These are phyloP conservation scores for Fraxinus albicans DNA, from an alignment of 305 asterid genomes.

Conservation along the genomic window DNA sequence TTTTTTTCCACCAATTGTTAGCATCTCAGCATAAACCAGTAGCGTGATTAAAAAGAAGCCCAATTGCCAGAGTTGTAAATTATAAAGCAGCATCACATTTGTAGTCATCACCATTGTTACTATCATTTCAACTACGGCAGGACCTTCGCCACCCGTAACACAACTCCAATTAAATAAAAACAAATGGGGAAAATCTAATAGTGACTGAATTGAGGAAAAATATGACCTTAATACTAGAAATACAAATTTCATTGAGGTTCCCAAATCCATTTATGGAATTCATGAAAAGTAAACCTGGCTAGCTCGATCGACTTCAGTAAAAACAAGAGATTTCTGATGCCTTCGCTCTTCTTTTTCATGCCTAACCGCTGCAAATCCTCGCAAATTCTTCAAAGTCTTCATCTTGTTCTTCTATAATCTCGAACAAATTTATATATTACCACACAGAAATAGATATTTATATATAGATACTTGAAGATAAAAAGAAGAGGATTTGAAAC, in stretches of 20 bases:
- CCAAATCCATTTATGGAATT: neutral
- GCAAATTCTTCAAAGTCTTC: slow-evolving; percentile 83
- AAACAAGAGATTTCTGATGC: slow-evolving; percentile 38
- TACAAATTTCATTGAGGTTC: neutral
- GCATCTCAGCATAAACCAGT: neutral
- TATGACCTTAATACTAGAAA: neutral
- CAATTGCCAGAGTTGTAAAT: no score
- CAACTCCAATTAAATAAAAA: neutral
- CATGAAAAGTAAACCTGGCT: slow-evolving; percentile 54
- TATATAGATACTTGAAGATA: neutral
- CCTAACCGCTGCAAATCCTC: slow-evolving; percentile 61
- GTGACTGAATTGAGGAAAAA: neutral
- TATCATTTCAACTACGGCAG: neutral
- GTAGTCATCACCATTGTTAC: neutral
- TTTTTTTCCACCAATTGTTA: neutral
- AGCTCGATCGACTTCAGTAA: slow-evolving; percentile 73
- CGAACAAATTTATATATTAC: neutral
- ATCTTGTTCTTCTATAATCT: slow-evolving; percentile 24
- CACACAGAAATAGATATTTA: neutral
- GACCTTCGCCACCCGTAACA: neutral
- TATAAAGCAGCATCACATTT: neutral
- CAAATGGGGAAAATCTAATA: neutral
- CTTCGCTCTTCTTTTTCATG: slow-evolving; percentile 57
- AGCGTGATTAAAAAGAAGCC: neutral
- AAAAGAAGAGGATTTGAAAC: neutral